Base-by-base conservation (phyloP, 345 rosid species). In the Turritis glabra region DNA sequence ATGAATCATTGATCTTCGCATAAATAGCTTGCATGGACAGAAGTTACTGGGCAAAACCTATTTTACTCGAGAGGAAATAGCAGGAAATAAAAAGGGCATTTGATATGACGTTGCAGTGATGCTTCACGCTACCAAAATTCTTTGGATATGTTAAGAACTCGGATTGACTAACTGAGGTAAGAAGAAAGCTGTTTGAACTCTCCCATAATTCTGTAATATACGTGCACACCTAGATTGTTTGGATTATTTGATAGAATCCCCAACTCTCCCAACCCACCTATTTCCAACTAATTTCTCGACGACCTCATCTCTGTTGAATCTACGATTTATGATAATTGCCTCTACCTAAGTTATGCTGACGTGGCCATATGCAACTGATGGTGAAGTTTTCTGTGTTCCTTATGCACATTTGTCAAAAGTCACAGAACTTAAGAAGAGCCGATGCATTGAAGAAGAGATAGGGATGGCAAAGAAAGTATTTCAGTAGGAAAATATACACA, bases 71-170 rank as follows among this genome's bases (percentile, higher is more conserved):
- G 57, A 67, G 33, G 3, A 38, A 14, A 62, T 52, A 72, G 54
- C 41, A 43, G 64, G 23, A 46, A 17, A 55, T 18, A 55, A 69
- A 50, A 50, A 60, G 33, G 54, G 18, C 15, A 60, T 26, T 48
- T 51, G 29, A 38, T 18, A 47, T 71, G 18, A 48, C 40, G 50
- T 19, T 0, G 10, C 1, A 6, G 35, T 48, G 46, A 61, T 50
- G 40, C 76, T 72, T 47, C 14, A 46, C 3, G 37, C n/a, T 62
- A 51, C 57, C 68, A 61, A 37, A 40, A 33, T 57, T 57, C 3
- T 48, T 47, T 37, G n/a, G 18, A 60, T 26, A 13, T 60, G 27
- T 48, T 33, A 60, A 59, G 27, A 71, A 38, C 15, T 18, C 35
- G n/a, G 57, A 32, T 7, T 10, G 67, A 23, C 4, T 32, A 33